phyloP scores from a whole-genome alignment of 805 yeast genomes.

The Ogataea pilisensis region DNA sequence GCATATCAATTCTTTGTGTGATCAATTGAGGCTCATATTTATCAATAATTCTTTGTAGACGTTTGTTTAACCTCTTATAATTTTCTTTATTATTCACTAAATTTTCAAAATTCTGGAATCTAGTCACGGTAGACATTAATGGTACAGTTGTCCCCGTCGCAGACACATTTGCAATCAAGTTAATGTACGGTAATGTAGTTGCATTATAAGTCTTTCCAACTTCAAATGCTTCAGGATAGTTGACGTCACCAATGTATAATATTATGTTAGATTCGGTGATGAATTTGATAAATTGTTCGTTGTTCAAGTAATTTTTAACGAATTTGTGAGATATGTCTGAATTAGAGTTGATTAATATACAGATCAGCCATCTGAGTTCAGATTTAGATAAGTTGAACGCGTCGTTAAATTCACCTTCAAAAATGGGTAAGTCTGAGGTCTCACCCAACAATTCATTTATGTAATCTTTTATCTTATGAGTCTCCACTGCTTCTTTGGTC shows the following conservation, averaged over 20 bases:
- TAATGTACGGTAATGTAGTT: conserved; percentile 51
- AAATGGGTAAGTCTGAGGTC: conserved; percentile 25
- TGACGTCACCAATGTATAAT: conserved; percentile 61
- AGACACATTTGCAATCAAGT: conserved; percentile 50
- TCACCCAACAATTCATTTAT: conserved; percentile 22
- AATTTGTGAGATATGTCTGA: conserved; percentile 39
- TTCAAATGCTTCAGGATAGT: conserved; percentile 62
- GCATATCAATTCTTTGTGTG: conserved; percentile 54
- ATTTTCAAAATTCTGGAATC: conserved; percentile 32
- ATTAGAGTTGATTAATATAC: conserved; percentile 47
- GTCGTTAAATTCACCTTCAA: conserved; percentile 38
- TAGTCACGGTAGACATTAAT: conserved; percentile 45
- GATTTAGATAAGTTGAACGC: conserved; percentile 36
- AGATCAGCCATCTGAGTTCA: conserved; percentile 47
- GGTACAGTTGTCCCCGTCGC: conserved; percentile 48
- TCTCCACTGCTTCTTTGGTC: conserved; percentile 15
- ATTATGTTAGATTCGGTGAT: conserved; percentile 41
- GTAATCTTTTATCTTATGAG: conserved; percentile 13
- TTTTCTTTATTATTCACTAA: conserved; percentile 9
- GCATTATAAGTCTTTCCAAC: conserved; percentile 54
- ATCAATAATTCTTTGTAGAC: conserved; percentile 40
- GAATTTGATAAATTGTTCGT: conserved; percentile 38
- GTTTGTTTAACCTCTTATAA: conserved; percentile 31
- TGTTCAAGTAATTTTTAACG: conserved; percentile 42
- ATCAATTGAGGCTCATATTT: conserved; percentile 59